Base-by-base conservation (phyloP, 2,329 filamentous ascomycete species). In the Metarhizium humberi region DNA sequence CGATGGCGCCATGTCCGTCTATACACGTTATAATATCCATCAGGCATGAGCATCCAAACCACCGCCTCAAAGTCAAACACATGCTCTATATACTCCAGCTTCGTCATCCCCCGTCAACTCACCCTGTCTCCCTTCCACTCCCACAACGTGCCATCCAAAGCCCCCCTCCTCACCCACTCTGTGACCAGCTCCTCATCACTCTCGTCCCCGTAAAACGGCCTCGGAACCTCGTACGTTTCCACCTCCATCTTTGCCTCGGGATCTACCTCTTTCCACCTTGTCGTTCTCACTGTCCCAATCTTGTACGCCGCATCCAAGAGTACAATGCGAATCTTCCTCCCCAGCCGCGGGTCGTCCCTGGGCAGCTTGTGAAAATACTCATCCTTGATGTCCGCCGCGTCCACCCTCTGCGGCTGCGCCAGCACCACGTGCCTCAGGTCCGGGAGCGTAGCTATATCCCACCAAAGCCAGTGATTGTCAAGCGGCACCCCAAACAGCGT, bases 341-440 rank as follows among this genome's bases (percentile, higher is more conserved):
- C 56, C 54, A 69, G 60, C 49, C 63, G 62, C 50, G 55, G 57
- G 50, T 63, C 63, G 25, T 63, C 64, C 47, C 60, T 62, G 55
- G 62, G 66, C 50, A 67, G 59, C 51, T 62, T 69, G 55, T 67
- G 66, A 52, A 72, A 73, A 60, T 74, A 75, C 59, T 72, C 67
- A 2, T 69, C 64, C 62, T 77, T 77, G 63, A 71, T 65, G 57
- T 72, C 73, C 50, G 61, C 60, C 42, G 50, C 53, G 10, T 62
- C 61, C 18, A 75, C 55, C 4, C 63, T 61, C 50, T 69, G 64
- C 18, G 73, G 63, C 42, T 69, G 65, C 34, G 73, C 73, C 25
- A 79, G 63, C 10, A 78, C 70, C 4, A 79, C 63, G 13, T 70
- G 71, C 32, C 73, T 67, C 45, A 79, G 62, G 36, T 63, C 58